Evolutionary conservation across 2,329 filamentous ascomycete genomes (phyloP).

Genomic region (Colletotrichum sp.): DNA sequence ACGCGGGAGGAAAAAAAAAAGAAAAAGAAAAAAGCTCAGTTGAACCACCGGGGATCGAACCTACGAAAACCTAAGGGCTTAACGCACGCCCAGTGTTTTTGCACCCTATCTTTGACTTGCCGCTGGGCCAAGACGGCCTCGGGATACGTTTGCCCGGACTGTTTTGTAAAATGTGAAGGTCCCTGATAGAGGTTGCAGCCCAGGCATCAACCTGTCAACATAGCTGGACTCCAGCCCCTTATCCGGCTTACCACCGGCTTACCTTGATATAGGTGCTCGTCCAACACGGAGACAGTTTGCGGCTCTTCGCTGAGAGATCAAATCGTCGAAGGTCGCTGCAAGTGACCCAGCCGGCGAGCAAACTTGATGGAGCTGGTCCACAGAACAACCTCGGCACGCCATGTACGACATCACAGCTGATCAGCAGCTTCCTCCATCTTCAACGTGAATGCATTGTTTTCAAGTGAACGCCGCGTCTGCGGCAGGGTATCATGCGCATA

Average conservation of each 20-base stretch:
- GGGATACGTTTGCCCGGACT: background rate
- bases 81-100: background rate
- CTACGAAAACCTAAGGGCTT: background rate
- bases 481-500: constrained; percentile 22
- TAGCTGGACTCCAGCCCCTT: background rate
- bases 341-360: background rate
- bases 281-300: background rate
- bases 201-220: background rate
- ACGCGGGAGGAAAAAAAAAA: background rate
- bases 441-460: background rate
- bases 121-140: background rate
- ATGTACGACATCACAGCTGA: background rate
- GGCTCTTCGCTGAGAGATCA: background rate
- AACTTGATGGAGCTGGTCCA: background rate
- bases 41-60: background rate
- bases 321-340: background rate
- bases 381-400: background rate
- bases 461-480: background rate
- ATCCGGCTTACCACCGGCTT: background rate
- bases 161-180: background rate
- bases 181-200: background rate
- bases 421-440: background rate
- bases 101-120: background rate
- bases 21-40: background rate
- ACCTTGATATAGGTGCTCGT: background rate